phyloP scores from a whole-genome alignment of 805 yeast species.

The Komagataella pseudopastoris region DNA sequence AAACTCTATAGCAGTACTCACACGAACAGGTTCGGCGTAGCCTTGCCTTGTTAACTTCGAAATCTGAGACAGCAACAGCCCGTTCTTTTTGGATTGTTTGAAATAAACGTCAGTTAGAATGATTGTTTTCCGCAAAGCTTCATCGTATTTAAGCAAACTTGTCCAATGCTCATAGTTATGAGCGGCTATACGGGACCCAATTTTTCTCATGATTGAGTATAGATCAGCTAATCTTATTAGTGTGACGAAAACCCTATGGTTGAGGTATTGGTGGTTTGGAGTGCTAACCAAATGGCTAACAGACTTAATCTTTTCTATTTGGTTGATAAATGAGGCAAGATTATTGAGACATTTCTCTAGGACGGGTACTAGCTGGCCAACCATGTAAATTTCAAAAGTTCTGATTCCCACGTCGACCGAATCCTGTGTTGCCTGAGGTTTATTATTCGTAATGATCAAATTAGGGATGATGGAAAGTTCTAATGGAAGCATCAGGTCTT shows the following conservation, averaged over 20 bases:
- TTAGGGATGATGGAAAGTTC: conserved; percentile 5
- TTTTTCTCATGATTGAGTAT: conserved; percentile 29
- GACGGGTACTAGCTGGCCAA: background rate
- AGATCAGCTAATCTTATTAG: conserved; percentile 35
- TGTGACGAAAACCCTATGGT: conserved; percentile 24
- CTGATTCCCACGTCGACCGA: background rate
- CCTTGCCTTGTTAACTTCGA: conserved; percentile 30
- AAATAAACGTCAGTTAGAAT: conserved; percentile 11
- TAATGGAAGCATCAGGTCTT: conserved; percentile 8
- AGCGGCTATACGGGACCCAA: conserved; percentile 32
- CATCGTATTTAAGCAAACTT: conserved; percentile 23
- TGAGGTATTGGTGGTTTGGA: background rate
- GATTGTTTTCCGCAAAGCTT: conserved; percentile 11
- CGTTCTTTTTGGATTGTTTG: conserved; percentile 33
- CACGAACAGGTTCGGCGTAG: conserved; percentile 18
- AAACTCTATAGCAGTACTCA: conserved; percentile 24
- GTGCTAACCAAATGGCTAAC: conserved; percentile 8
- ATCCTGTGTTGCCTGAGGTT: background rate
- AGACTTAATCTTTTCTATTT: background rate
- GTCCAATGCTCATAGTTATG: conserved; percentile 18
- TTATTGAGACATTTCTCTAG: background rate
- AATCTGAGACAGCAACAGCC: conserved; percentile 31
- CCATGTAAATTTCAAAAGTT: background rate
- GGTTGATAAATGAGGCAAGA: background rate
- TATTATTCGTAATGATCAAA: background rate